These are phyloP conservation scores for Halocafeteria seosinensis DNA, from an alignment of 108 stramenopile genomes.

Conservation along the genomic window DNA sequence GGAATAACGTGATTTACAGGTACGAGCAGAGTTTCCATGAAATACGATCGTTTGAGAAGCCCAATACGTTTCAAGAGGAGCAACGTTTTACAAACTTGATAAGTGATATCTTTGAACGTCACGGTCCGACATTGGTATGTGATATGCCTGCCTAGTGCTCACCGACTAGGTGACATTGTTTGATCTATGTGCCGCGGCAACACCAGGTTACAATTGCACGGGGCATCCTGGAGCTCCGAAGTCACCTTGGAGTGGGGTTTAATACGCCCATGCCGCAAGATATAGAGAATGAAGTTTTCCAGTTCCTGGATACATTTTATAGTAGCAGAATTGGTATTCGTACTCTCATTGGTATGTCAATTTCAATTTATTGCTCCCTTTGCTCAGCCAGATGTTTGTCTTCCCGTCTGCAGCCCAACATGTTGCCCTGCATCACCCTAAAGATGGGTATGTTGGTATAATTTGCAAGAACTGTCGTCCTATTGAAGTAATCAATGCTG, in stretches of 20 bases:
- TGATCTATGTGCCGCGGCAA: no score
- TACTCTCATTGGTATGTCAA: conserved; percentile 69
- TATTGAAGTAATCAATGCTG: conserved; percentile 77
- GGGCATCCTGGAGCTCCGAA: conserved; percentile 4
- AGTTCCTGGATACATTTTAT: conserved; percentile 89
- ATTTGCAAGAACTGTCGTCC: conserved; percentile 51
- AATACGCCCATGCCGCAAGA: not conserved
- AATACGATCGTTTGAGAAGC: conserved; percentile 38
- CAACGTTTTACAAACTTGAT: conserved; percentile 22
- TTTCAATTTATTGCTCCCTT: conserved; percentile 10
- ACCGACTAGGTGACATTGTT: no score
- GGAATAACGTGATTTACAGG: no score
- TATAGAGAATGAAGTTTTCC: conserved; percentile 37
- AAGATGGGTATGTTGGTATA: conserved; percentile 62
- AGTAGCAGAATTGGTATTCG: conserved; percentile 89
- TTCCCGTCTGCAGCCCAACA: conserved; percentile 40
- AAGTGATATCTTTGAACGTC: conserved; percentile 4
- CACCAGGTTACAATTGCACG: conserved; percentile 12
- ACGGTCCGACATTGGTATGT: conserved; percentile 10
- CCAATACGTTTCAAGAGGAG: conserved; percentile 43
- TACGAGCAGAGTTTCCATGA: no score
- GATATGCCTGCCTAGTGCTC: no score
- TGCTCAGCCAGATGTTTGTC: conserved; percentile 1
- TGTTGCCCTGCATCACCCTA: conserved; percentile 52
- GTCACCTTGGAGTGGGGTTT: not conserved